Conservation (phyloP, 257 asterid species). For the Salvia rosmarinus region DNA sequence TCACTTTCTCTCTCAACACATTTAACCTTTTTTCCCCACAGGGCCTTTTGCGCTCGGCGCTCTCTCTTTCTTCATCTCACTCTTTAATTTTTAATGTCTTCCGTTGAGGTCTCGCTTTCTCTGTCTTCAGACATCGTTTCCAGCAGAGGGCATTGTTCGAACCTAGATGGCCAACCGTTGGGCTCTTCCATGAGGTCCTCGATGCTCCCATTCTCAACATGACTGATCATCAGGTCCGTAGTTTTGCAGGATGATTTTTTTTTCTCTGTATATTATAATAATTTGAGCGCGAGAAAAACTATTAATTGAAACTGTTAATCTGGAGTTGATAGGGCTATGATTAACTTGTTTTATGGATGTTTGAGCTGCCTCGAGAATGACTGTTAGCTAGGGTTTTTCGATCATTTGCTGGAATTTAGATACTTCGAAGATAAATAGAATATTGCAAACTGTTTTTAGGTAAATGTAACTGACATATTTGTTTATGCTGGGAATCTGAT, state of each 20-base stretch:
- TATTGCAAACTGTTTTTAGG: neutral
- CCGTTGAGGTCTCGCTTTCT: conserved; percentile 31
- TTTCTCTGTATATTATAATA: neutral
- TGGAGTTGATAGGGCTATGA: conserved; percentile 27
- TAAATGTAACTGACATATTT: neutral
- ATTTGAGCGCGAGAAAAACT: neutral
- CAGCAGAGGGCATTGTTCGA: conserved; percentile 38
- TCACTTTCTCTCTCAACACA: conserved; percentile 28
- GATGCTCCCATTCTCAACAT: conserved; percentile 45
- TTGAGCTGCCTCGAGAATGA: conserved; percentile 27
- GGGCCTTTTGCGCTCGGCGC: conserved; percentile 23
- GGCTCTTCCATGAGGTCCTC: conserved; percentile 39
- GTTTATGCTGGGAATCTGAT: conserved; percentile 18
- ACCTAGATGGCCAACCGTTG: conserved; percentile 30
- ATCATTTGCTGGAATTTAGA: neutral
- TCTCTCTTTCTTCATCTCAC: conserved; percentile 6
- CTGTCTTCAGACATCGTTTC: conserved; percentile 35
- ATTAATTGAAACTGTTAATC: neutral
- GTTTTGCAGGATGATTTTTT: neutral
- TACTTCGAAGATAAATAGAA: neutral
- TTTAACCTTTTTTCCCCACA: conserved; percentile 7
- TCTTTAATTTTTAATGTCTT: conserved; percentile 41
- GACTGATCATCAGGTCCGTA: conserved; percentile 48
- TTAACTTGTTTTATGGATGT: conserved; percentile 26
- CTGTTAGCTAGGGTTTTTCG: conserved; percentile 40